Evolutionary conservation across 805 yeast genomes (phyloP).

Genomic region (Starmerella khaoyaiensis): DNA sequence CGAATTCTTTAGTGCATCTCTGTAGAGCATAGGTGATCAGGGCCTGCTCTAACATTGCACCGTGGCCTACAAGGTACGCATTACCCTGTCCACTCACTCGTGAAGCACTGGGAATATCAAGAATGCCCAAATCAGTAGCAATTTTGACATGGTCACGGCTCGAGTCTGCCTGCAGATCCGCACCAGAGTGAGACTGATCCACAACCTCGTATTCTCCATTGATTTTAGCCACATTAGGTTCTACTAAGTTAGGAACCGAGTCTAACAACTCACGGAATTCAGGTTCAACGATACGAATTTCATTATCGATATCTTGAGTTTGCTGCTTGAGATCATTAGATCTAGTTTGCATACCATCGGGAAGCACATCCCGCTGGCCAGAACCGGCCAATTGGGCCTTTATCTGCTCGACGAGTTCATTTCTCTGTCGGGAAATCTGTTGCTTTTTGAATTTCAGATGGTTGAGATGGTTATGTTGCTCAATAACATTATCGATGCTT

Average conservation of each 20-base stretch:
- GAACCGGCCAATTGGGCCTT: conserved; percentile 9
- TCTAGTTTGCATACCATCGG: conserved; percentile 11
- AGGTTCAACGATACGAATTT: conserved; percentile 15
- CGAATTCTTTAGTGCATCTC: conserved; percentile 44
- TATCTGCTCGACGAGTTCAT: conserved; percentile 13
- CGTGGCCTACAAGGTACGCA: conserved; percentile 70
- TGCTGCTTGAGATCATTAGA: conserved; percentile 6
- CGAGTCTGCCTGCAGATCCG: background rate
- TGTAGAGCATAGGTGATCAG: conserved; percentile 64
- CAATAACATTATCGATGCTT: conserved; percentile 21
- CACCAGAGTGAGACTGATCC: background rate
- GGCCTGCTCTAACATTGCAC: conserved; percentile 83
- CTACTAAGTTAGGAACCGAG: conserved; percentile 26
- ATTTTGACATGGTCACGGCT: conserved; percentile 51
- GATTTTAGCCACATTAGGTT: conserved; percentile 16
- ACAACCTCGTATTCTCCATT: conserved; percentile 19
- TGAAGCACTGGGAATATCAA: conserved; percentile 64
- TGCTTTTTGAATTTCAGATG: conserved; percentile 12
- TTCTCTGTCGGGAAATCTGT: conserved; percentile 18
- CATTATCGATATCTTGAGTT: conserved; percentile 14
- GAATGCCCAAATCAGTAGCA: conserved; percentile 50
- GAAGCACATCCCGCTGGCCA: conserved; percentile 16
- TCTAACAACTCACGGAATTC: conserved; percentile 19
- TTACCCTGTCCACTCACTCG: conserved; percentile 54
- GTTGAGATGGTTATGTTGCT: conserved; percentile 19